Base-by-base conservation (phyloP, 1,139 yeast genomes). In the Trichomonascaceae sp. region DNA sequence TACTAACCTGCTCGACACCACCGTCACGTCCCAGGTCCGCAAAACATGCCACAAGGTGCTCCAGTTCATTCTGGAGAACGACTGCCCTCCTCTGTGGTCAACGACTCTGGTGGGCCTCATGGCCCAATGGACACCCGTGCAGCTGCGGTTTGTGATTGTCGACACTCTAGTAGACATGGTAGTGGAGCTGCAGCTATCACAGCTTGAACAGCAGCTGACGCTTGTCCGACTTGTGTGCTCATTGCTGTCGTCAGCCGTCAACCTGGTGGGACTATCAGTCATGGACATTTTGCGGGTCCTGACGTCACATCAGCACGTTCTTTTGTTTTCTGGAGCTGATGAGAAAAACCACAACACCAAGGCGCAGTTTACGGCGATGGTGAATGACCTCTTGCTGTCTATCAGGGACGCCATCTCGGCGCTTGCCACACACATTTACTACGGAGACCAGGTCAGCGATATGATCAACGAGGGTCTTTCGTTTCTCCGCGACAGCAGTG, bases 181-280 rank as follows among this genome's bases (percentile, higher is more conserved):
- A 31, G 40, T 42, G 9, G 31, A 40, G 8, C 37, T 51, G n/a
- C 53, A 55, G 3, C 39, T 54, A 11, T 50, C 55, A 9, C 47
- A 51, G 18, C 51, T 57, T 30, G 51, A 50, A 15, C 45, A 59
- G n/a, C 75, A 77, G 46, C 55, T 64, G 5, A 64, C 64, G 28
- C 60, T 72, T 28, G 65, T 81, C 8, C 60, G 62, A 32, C 57
- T 74, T 39, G 64, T 80, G n/a, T 64, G 78, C 15, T 75, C 78
- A 1, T 60, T 89, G 28, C 64, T 87, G n/a, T 68, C 78, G 1
- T 77, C 93, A 0, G 75, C 76, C 27, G 84, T 84, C 29, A 82
- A 78, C 50, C 74, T 87, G 70, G 77, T 85, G 43, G 97, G 97
- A 0, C 62, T 89, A 30, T 80, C 95, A 9, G 81, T 85, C n/a